Conservation (phyloP, 345 rosid species). For the Pelargonium nanum region DNA sequence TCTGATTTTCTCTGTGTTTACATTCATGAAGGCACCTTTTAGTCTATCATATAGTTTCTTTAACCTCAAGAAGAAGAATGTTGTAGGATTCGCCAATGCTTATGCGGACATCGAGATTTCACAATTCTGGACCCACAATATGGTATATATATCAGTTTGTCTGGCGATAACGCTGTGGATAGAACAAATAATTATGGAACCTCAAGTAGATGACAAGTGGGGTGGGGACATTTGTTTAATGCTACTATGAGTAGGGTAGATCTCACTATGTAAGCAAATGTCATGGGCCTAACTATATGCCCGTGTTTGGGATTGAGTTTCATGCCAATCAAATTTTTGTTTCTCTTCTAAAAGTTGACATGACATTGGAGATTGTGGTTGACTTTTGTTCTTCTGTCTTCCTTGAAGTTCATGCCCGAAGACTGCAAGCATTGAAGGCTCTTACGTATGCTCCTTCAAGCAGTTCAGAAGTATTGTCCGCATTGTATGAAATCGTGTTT, state of each 20-base stretch:
- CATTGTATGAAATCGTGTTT: slow-evolving; percentile 81
- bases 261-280: no score
- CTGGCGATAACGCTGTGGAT: no score
- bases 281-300: no score
- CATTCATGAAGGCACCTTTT: not conserved
- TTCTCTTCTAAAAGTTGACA: not conserved
- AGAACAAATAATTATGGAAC: not conserved
- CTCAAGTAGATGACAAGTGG: not conserved
- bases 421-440: slow-evolving; percentile 97
- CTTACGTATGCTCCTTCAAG: slow-evolving; percentile 82
- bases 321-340: not conserved
- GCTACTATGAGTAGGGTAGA: not conserved
- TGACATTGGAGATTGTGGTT: slow-evolving; percentile 9
- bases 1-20: no score
- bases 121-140: no score
- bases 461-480: slow-evolving; percentile 66
- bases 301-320: no score
- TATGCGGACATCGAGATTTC: no score
- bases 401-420: slow-evolving; percentile 81
- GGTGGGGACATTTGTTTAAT: not conserved
- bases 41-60: not conserved
- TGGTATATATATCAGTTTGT: no score
- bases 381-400: slow-evolving; percentile 18
- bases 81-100: no score
- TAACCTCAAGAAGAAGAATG: no score